These are phyloP conservation scores for Leishmania braziliensis DNA, from an alignment of 208 protist species.

Conservation along the genomic window DNA sequence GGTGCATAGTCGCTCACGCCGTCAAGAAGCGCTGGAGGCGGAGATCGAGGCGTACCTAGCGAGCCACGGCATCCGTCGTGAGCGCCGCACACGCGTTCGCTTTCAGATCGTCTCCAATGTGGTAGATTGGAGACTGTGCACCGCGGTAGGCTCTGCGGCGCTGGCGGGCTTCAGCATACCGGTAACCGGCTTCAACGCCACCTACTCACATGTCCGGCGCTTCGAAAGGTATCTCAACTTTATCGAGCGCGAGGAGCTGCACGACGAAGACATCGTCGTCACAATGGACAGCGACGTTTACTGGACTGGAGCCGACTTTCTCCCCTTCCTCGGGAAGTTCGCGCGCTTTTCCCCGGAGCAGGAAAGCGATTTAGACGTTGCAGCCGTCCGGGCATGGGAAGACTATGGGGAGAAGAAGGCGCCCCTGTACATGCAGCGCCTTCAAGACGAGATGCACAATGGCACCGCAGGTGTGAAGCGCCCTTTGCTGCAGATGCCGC, in stretches of 20 bases:
- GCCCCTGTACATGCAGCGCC: conserved; percentile 26
- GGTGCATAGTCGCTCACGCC: conserved; percentile 15
- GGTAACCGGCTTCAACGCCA: conserved; percentile 22
- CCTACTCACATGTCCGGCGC: conserved; percentile 41
- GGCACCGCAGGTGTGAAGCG: conserved; percentile 1
- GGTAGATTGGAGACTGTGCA: conserved; percentile 33
- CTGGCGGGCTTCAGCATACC: conserved; percentile 31
- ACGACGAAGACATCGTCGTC: conserved; percentile 41
- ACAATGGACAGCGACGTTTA: conserved; percentile 36
- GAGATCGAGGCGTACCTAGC: conserved; percentile 21
- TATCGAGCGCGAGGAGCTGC: conserved; percentile 28
- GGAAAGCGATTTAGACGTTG: conserved; percentile 36
- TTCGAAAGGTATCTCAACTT: conserved; percentile 33
- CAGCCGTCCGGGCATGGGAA: conserved; percentile 41
- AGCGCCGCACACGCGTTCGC: conserved; percentile 17
- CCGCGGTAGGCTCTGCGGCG: conserved; percentile 28
- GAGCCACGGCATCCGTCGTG: not conserved
- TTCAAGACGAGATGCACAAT: conserved; percentile 6
- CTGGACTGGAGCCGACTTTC: conserved; percentile 43
- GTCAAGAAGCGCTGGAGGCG: conserved; percentile 15
- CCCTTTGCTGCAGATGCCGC: conserved; percentile 36
- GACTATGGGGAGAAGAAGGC: conserved; percentile 43
- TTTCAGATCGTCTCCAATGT: conserved; percentile 29
- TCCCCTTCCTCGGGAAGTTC: conserved; percentile 43
- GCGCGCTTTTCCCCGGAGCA: conserved; percentile 23